Base-by-base conservation (phyloP, 768 basidiomycete genomes). In the Sporobolomyces roseus region DNA sequence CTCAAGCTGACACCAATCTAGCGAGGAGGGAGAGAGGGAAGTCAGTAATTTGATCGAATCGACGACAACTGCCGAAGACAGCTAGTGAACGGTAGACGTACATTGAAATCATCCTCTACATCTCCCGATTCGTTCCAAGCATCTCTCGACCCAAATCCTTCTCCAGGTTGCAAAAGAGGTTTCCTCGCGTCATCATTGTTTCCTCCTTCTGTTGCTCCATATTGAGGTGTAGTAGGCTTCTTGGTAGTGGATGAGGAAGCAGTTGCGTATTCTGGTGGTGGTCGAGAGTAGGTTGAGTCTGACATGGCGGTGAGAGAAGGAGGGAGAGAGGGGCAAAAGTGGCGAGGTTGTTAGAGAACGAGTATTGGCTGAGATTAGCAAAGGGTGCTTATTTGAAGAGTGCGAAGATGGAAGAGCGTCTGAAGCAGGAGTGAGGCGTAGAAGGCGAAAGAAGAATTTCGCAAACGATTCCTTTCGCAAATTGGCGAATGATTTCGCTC, bases 71-170 rank as follows among this genome's bases (percentile, higher is more conserved):
- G 10, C 38, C 38, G 38, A 41, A 17, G 10, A 17, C 38, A 17
- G 38, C 9, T 17, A 41, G 50, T 45, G 13, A 36, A 21, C 64
- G 21, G 58, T n/a, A 27, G 21, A 75, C 80, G 29, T 67, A 90
- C 90, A 84, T 93, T 91, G 85, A 96, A 96, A 78, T 96, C 93
- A 75, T 94, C 93, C 0, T 90, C 91, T 53, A 92, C 91, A 53
- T 84, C 89, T 38, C 80, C 81, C 32, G 80, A 82, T 41, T 68
- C 73, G 1, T 46, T 50, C 69, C 66, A 68, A 9, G 59, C 63
- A 29, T 68, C 45, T 19, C 63, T 6, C n/a, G 63, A 21, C 1
- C 19, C 53, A 0, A 21, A 27, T 1, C 62, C 54, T 3, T 65
- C 63, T 0, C 65, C 61, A 6, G 45, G 45, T 23, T 46, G 45